Base-by-base conservation (phyloP, 208 protist species). In the Wallacemonas sp. region DNA sequence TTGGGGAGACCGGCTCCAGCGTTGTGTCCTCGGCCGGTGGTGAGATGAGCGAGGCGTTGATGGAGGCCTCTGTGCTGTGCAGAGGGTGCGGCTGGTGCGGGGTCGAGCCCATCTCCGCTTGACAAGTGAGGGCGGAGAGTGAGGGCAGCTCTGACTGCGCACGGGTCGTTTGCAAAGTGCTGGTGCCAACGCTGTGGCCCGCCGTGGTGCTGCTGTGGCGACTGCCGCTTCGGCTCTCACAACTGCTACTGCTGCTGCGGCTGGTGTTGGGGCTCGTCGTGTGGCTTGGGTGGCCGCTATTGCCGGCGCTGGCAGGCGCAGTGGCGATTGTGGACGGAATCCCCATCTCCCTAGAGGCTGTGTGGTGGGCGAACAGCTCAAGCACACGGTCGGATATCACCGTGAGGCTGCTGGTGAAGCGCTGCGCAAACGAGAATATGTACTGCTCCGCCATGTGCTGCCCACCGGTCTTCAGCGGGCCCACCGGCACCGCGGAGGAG, bases 381-480 rank as follows among this genome's bases (percentile, higher is more conserved):
- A 83, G 38, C 2, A 84, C 41, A 12, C 73, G 66, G 19, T 92
- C 83, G 13, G 76, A 53, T 10, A 81, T 61, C 26, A 63, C 62
- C 12, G 80, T 81, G 44, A 94, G 71, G 19, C 79, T 76, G 38
- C 63, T 61, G 21, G 78, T 77, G 59, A 92, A 92, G 30, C 72
- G 60, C 58, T 88, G 85, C 13, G 78, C 78, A 67, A 91, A 92
- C 3, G 71, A 60, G 55, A 89, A 67, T 37, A 94, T 73, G 55
- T 73, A 76, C 21, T 86, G 78, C 73, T 92, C 85, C 36, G 76
- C 80, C 41, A 91, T 83, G 61, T 89, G 72, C 38, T 89, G 75
- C 4, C 73, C 71, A 45, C 63, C 78, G 34, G 73, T 45, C 57
- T 85, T 89, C 26, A 89, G 57, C 19, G 82, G 76, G 41, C 54